phyloP scores from a whole-genome alignment of 352 stramenopile genomes.

The Phytopythium oedochilum region DNA sequence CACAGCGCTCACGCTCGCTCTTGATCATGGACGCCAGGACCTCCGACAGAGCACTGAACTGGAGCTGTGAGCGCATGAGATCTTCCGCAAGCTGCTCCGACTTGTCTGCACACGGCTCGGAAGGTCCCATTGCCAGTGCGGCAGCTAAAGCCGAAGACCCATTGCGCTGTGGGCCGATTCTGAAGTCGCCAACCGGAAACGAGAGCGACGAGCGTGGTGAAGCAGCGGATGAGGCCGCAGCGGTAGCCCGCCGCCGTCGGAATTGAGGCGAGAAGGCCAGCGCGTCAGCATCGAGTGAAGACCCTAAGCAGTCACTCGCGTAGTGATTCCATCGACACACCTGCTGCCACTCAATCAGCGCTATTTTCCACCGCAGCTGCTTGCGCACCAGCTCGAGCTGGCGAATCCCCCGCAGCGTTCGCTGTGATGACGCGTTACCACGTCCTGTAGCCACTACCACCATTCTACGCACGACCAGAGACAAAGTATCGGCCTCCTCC shows the following conservation, averaged over 20 bases:
- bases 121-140: not conserved
- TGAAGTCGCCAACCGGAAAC: not conserved
- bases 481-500: slow-evolving; percentile 19
- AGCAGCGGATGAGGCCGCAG: slow-evolving; percentile 13
- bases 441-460: not conserved
- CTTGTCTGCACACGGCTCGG: slow-evolving; percentile 22
- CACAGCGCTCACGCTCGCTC: slow-evolving; percentile 29
- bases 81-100: slow-evolving; percentile 41
- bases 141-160: not conserved
- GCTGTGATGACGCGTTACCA: slow-evolving; percentile 4
- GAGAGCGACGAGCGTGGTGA: not conserved
- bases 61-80: slow-evolving; percentile 34
- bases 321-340: slow-evolving; percentile 51
- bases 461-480: slow-evolving; percentile 4
- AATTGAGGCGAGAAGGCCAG: slow-evolving; percentile 39
- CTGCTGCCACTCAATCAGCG: slow-evolving; percentile 47
- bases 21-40: slow-evolving; percentile 30
- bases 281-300: not conserved
- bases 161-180: not conserved
- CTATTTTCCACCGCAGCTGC: slow-evolving; percentile 65
- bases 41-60: slow-evolving; percentile 40
- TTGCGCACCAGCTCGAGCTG: slow-evolving; percentile 40
- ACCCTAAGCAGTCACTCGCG: slow-evolving; percentile 29
- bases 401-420: slow-evolving; percentile 17
- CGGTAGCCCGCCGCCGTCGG: slow-evolving; percentile 7